Evolutionary conservation across 2,329 filamentous ascomycete genomes (phyloP), one percentile per base, ranked within the genome.

Genomic region (Ascocoryne sarcoides): DNA sequence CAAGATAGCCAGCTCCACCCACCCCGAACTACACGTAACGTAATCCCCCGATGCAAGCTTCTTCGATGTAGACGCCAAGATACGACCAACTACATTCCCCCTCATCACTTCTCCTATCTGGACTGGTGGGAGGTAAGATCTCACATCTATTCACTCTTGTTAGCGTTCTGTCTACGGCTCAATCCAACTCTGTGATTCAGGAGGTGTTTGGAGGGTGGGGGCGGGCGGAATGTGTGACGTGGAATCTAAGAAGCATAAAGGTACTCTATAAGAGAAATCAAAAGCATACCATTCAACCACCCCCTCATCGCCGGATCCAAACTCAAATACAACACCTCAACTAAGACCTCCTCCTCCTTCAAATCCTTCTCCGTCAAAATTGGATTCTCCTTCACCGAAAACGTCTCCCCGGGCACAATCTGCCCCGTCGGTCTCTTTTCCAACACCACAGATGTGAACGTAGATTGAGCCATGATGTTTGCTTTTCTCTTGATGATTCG

Each of bases 251-350:
- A n/a, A n/a, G n/a, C n/a, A n/a, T n/a, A n/a, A n/a, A n/a, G n/a
- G n/a, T n/a, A n/a, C n/a, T n/a, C n/a, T n/a, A 26, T 28, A 20
- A 4, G n/a, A 32, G 23, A 37, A 40, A 15, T 36, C 8, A 15
- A 28, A 19, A 17, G 17, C 55, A 62, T 49, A 73, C 70, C 70
- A 47, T 74, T 81, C 15, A 87, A 62, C 79, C 79, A 85, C 43
- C 76, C 76, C 52, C 82, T 73, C 81, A 85, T 85, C n/a, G 82
- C 80, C 1, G 82, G 82, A 61, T 86, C 82, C 29, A 86, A 67
- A 8, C 76, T 80, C 32, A 84, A 67, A 55, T 84, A 85, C 44
- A 82, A 61, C 1, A 61, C 58, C 58, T 76, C 71, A 32, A 76
- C 61, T 37, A 86, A 68, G 40, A 85, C 66, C 55, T 85, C 64